phyloP scores from a whole-genome alignment of 2,329 filamentous ascomycete species.

The Arthroderma uncinatum region DNA sequence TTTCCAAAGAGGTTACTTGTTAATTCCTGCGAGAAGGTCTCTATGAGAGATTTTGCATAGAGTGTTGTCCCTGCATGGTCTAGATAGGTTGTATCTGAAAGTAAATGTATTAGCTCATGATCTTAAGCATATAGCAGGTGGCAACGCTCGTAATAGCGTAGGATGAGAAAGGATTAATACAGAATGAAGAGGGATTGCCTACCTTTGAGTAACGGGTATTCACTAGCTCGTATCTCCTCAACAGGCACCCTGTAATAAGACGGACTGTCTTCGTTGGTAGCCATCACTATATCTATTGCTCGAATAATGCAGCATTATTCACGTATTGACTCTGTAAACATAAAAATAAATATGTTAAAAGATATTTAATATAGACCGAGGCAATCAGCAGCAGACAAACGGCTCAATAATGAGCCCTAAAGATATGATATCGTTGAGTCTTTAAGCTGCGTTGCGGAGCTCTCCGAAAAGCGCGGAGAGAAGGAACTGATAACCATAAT shows the following conservation, averaged over 20 bases:
- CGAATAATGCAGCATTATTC: background rate
- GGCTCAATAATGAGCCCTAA: background rate
- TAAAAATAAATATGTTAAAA: background rate
- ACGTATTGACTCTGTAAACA: background rate
- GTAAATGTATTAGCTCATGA: background rate
- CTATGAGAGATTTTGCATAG: constrained; percentile 68
- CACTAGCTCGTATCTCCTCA: constrained; percentile 35
- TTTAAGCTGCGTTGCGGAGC: background rate
- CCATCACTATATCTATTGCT: background rate
- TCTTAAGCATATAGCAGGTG: background rate
- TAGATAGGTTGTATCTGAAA: constrained; percentile 62
- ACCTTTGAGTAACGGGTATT: constrained; percentile 40
- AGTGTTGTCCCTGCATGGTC: constrained; percentile 93
- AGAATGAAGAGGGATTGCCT: background rate
- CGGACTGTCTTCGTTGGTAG: background rate
- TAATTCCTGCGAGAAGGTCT: constrained; percentile 68
- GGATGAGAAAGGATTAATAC: background rate
- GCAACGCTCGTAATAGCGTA: background rate
- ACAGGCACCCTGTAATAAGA: constrained; percentile 27
- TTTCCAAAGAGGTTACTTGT: constrained; percentile 73
- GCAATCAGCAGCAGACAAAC: background rate
- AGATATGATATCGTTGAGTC: background rate
- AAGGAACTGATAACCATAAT: background rate
- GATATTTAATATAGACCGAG: background rate
- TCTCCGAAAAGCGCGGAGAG: background rate